phyloP scores from a whole-genome alignment of 768 basidiomycete genomes.

The Panaeolus papilionaceus region DNA sequence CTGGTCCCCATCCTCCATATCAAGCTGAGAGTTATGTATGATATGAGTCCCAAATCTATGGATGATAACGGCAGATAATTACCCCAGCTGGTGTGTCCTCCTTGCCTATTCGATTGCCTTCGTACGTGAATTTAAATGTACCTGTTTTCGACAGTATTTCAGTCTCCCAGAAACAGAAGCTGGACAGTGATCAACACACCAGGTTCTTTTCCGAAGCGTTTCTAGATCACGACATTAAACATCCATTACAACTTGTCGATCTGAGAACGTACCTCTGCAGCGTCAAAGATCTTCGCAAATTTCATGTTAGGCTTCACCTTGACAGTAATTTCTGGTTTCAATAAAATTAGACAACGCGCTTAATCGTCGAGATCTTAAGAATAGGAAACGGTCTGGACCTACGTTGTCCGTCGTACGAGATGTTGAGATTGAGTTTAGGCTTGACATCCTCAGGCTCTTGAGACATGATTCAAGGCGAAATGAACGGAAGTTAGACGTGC shows the following conservation, averaged over 20 bases:
- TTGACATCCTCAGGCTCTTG: constrained; percentile 68
- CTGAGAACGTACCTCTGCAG: constrained; percentile 59
- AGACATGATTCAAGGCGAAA: constrained; percentile 38
- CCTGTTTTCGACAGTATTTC: constrained; percentile 41
- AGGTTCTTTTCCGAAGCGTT: constrained; percentile 62
- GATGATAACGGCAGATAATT: constrained; percentile 25
- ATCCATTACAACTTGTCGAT: constrained; percentile 11
- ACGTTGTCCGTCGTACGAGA: constrained; percentile 64
- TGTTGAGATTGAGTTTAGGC: constrained; percentile 70
- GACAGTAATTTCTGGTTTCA: constrained; percentile 60
- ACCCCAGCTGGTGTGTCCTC: constrained; percentile 64
- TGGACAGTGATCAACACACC: constrained; percentile 40
- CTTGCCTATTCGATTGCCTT: constrained; percentile 53
- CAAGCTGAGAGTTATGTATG: constrained; percentile 41
- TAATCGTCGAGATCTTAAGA: constrained; percentile 12
- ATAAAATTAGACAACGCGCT: constrained; percentile 10
- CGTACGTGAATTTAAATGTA: constrained; percentile 66
- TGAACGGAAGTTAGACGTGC: not conserved
- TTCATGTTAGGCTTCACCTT: constrained; percentile 69
- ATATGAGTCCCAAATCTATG: constrained; percentile 8
- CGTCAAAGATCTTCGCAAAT: constrained; percentile 72
- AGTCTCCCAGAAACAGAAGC: not conserved
- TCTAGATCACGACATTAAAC: constrained; percentile 39
- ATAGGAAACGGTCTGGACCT: constrained; percentile 24
- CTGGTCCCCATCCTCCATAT: constrained; percentile 67